Conservation (phyloP, 1,139 yeast genomes). For the Pichia kudriavzevii region DNA sequence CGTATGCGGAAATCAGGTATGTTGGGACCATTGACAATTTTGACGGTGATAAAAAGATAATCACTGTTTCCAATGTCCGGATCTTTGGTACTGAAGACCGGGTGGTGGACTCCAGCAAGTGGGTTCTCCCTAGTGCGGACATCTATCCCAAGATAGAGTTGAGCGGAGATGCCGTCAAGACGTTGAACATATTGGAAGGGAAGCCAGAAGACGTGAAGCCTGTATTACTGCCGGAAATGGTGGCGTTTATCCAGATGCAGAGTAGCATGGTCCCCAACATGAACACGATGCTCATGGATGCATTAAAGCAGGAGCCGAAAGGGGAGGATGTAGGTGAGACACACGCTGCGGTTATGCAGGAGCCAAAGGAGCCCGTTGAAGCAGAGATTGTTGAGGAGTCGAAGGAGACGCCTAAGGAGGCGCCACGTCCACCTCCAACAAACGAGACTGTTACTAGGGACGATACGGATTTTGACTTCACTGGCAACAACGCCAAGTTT, state of each 20-base stretch:
- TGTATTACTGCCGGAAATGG: constrained; percentile 17
- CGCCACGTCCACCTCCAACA: not conserved
- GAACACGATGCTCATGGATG: no score
- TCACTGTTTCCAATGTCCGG: constrained; percentile 74
- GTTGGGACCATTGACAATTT: constrained; percentile 83
- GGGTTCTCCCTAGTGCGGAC: constrained; percentile 67
- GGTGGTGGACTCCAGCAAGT: constrained; percentile 61
- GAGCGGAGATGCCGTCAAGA: constrained; percentile 90
- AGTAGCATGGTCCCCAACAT: no score
- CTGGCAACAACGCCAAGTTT: constrained; percentile 58
- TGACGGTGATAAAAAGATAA: constrained; percentile 87
- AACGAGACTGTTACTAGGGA: not conserved
- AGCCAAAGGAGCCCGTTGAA: not conserved
- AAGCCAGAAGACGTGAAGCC: constrained; percentile 50
- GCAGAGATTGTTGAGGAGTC: not conserved
- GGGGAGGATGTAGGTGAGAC: not conserved
- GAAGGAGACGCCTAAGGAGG: not conserved
- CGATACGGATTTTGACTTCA: constrained; percentile 55
- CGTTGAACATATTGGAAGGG: constrained; percentile 71
- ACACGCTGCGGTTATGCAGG: not conserved
- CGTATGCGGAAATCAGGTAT: constrained; percentile 81
- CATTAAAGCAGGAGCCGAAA: no score
- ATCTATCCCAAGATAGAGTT: constrained; percentile 77
- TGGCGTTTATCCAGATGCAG: constrained; percentile 6
- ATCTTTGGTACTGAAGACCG: constrained; percentile 94